phyloP scores from a whole-genome alignment of 108 stramenopile species.

The Nannochloropsis gaditana region DNA sequence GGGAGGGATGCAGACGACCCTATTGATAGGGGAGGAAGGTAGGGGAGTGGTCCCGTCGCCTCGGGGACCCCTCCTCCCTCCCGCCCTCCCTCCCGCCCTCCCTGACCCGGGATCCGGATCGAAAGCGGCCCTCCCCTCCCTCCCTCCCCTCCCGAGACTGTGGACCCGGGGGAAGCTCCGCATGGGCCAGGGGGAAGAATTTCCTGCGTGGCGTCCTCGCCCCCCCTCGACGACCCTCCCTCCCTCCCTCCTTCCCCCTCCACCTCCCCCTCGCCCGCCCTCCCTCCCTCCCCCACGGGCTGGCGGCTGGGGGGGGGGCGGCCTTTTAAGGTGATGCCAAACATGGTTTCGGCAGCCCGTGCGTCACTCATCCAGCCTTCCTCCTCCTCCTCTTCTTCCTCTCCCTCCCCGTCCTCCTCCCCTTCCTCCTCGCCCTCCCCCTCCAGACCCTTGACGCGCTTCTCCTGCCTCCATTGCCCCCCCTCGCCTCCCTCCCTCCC shows the following conservation, averaged over 20 bases:
- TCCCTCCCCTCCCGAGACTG: too few relatives aligned
- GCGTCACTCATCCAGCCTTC: background rate
- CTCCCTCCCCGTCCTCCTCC: background rate
- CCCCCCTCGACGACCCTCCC: background rate
- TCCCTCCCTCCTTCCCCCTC: slow-evolving; percentile 19
- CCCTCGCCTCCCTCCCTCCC: background rate
- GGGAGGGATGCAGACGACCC: slow-evolving; percentile 13
- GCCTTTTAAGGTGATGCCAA: too few relatives aligned
- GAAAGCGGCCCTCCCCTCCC: too few relatives aligned
- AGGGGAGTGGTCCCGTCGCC: background rate
- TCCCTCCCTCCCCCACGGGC: background rate
- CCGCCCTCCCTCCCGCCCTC: background rate
- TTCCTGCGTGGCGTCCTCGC: background rate
- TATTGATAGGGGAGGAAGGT: background rate
- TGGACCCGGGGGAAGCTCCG: too few relatives aligned
- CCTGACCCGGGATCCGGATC: background rate
- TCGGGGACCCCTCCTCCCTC: background rate
- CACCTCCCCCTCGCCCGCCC: background rate
- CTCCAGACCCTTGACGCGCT: background rate
- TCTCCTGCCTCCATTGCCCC: background rate
- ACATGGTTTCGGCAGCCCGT: too few relatives aligned
- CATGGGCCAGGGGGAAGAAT: too few relatives aligned
- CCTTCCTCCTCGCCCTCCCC: background rate
- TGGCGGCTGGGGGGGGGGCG: too few relatives aligned
- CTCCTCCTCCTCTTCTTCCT: background rate